phyloP scores from a whole-genome alignment of 441 rosid species.

The Geranium incanum region DNA sequence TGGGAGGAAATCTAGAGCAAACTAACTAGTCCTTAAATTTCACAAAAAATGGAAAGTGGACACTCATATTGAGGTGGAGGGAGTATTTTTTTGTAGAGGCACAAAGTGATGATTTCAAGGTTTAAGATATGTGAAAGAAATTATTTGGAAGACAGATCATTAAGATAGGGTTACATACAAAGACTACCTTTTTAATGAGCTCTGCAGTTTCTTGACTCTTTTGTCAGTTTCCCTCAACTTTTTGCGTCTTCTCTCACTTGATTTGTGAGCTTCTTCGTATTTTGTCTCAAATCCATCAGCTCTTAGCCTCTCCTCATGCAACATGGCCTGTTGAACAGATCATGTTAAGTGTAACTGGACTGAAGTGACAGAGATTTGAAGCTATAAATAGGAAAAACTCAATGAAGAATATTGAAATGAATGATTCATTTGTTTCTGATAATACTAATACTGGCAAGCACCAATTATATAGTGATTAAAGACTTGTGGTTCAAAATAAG shows the following conservation, averaged over 20 bases:
- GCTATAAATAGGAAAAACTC: background rate
- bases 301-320: conserved; percentile 60
- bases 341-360: background rate
- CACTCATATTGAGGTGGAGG: background rate
- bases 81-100: background rate
- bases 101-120: background rate
- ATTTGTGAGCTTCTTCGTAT: conserved; percentile 50
- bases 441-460: background rate
- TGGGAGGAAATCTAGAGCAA: background rate
- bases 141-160: conserved; percentile 5
- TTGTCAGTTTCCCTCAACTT: conserved; percentile 72
- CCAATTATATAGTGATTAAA: background rate
- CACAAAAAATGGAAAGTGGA: background rate
- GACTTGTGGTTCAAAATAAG: background rate
- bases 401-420: background rate
- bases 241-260: conserved; percentile 59
- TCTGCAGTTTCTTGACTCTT: conserved; percentile 69
- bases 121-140: background rate
- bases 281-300: conserved; percentile 63
- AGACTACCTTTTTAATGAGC: conserved; percentile 76
- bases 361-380: background rate
- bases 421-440: background rate
- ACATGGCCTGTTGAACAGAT: conserved; percentile 38
- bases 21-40: background rate
- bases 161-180: conserved; percentile 15